phyloP scores from a whole-genome alignment of 2,329 filamentous ascomycete species.

The Immersiporthe knoxdaviesiana region DNA sequence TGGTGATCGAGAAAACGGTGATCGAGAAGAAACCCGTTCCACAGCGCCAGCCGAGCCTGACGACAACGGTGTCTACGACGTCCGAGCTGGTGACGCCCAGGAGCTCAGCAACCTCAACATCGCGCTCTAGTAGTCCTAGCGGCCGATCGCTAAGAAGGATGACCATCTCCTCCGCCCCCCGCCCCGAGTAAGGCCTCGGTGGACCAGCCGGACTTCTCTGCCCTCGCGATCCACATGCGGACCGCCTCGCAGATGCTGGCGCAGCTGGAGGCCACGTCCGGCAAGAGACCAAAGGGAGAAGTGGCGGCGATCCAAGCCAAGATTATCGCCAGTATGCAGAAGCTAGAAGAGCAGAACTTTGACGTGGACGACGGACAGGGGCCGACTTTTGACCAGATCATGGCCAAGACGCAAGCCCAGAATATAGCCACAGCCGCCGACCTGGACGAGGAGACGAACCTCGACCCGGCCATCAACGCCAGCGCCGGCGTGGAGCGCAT shows the following conservation, averaged over 20 bases:
- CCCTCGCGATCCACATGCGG: conserved; percentile 83
- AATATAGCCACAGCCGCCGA: conserved; percentile 52
- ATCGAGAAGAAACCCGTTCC: conserved; percentile 37
- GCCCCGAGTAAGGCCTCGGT: conserved; percentile 56
- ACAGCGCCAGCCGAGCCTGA: conserved; percentile 64
- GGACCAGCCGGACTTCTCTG: conserved; percentile 80
- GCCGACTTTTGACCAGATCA: conserved; percentile 81
- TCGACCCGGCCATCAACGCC: conserved; percentile 61
- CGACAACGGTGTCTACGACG: conserved; percentile 61
- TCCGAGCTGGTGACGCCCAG: conserved; percentile 67
- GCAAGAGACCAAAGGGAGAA: conserved; percentile 78
- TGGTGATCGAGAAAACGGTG: too few species aligned
- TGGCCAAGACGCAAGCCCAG: conserved; percentile 68
- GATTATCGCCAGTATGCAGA: conserved; percentile 91
- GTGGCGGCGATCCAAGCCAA: conserved; percentile 83
- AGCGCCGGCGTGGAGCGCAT: conserved; percentile 79
- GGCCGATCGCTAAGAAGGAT: conserved; percentile 55
- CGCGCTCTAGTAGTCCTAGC: conserved; percentile 69
- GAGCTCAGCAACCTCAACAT: conserved; percentile 69
- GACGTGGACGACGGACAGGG: conserved; percentile 71
- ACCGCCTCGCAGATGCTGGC: conserved; percentile 87
- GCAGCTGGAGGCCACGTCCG: conserved; percentile 78
- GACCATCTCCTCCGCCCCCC: conserved; percentile 55
- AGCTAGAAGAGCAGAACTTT: conserved; percentile 82
- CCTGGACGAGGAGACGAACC: conserved; percentile 58